These are phyloP conservation scores for Trichophyton simii DNA, from an alignment of 2,329 filamentous ascomycete species.

Conservation along the genomic window DNA sequence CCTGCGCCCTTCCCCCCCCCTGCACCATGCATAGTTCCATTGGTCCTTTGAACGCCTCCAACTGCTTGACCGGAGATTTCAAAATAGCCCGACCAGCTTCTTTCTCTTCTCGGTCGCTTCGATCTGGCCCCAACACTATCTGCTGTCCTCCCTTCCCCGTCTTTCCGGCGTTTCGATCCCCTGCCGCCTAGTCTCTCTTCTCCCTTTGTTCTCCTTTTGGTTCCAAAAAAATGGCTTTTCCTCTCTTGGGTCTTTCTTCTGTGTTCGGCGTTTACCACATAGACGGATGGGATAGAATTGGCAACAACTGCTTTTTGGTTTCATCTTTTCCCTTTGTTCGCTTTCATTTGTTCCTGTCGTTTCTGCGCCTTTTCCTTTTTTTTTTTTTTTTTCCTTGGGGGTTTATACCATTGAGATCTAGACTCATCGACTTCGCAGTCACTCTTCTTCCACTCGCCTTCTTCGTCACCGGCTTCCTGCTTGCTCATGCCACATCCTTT, in stretches of 20 bases:
- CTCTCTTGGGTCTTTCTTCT: conserved; percentile 1
- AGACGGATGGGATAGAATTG: conserved; percentile 4
- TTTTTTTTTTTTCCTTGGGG: neutral
- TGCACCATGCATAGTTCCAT: neutral
- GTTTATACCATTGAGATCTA: conserved; percentile 7
- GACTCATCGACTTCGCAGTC: conserved; percentile 5
- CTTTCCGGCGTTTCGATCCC: neutral
- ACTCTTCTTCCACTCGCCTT: neutral
- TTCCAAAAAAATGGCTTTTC: neutral
- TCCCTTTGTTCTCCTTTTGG: neutral
- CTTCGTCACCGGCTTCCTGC: neutral
- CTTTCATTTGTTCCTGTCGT: neutral
- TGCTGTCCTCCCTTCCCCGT: neutral
- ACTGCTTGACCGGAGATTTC: neutral
- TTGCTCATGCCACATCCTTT: neutral
- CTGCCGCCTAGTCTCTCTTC: neutral
- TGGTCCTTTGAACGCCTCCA: neutral
- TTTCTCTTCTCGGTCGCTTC: neutral
- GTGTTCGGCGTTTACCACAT: neutral
- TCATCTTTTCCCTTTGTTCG: no score
- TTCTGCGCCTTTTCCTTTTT: neutral
- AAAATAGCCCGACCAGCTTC: no score
- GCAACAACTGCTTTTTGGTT: neutral
- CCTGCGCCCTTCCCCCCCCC: neutral
- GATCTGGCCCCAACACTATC: neutral